Evolutionary conservation across 495 filamentous ascomycete genomes (phyloP).

Genomic region (Oidiodendron maius): DNA sequence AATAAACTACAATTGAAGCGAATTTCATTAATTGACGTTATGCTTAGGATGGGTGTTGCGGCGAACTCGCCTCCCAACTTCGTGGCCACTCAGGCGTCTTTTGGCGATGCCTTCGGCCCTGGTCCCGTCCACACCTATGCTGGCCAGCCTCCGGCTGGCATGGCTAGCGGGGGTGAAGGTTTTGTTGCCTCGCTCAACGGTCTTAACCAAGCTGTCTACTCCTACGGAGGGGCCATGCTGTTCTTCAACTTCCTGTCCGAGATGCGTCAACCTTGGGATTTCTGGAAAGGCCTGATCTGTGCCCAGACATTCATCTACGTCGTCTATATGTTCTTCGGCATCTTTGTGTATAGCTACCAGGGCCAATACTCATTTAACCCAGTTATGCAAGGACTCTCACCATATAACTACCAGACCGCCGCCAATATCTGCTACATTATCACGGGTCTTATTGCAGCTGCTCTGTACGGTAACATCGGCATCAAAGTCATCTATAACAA

Average conservation of each 20-base stretch:
- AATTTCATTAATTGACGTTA: too few species aligned
- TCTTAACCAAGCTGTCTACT: constrained; percentile 49
- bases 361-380: constrained; percentile 50
- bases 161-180: constrained; percentile 34
- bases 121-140: constrained; percentile 23
- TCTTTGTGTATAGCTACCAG: constrained; percentile 47
- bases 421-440: constrained; percentile 34
- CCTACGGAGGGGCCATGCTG: constrained; percentile 50
- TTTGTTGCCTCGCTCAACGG: constrained; percentile 46
- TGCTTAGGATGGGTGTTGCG: constrained; percentile 45
- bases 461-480: constrained; percentile 58
- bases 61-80: constrained; percentile 44
- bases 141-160: constrained; percentile 17
- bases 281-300: constrained; percentile 50
- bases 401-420: constrained; percentile 45
- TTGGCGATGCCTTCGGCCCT: constrained; percentile 13
- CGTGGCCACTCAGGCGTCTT: constrained; percentile 21
- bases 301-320: constrained; percentile 50
- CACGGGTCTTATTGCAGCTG: constrained; percentile 45
- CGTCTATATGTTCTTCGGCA: constrained; percentile 47
- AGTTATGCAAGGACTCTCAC: constrained; percentile 35
- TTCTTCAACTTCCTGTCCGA: constrained; percentile 63
- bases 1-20: too few species aligned
- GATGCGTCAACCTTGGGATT: constrained; percentile 54
- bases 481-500: constrained; percentile 59